Conservation (phyloP, 352 stramenopile genomes). For the Phytophthora vignae region DNA sequence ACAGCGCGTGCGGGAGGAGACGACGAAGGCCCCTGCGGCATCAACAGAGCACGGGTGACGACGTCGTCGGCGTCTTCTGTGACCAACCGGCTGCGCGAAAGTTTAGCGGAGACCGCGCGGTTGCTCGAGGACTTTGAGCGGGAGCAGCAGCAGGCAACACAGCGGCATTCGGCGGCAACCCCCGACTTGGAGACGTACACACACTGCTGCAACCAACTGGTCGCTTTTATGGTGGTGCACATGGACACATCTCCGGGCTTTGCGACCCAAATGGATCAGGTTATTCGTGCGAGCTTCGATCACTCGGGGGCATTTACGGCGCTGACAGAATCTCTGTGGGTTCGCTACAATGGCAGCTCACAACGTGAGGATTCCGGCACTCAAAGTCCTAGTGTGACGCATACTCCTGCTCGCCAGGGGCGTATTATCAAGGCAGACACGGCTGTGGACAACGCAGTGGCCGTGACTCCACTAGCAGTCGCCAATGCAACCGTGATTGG, state of each 20-base stretch:
- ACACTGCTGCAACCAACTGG: constrained; percentile 56
- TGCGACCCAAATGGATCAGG: constrained; percentile 63
- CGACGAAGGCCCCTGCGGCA: not conserved
- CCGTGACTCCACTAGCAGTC: constrained; percentile 19
- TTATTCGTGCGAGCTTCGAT: constrained; percentile 66
- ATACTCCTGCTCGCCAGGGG: constrained; percentile 8
- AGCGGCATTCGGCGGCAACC: not conserved
- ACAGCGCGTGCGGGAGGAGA: constrained; percentile 1
- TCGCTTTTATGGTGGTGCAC: constrained; percentile 56
- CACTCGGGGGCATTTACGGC: constrained; percentile 31
- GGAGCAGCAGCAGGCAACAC: constrained; percentile 6
- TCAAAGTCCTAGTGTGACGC: not conserved
- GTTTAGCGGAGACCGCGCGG: constrained; percentile 20
- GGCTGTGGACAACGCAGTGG: not conserved
- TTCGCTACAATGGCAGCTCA: constrained; percentile 10
- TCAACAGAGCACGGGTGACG: not conserved
- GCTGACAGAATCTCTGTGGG: constrained; percentile 15
- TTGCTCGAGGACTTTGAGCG: constrained; percentile 27
- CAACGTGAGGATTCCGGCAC: not conserved
- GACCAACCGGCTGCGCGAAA: constrained; percentile 13
- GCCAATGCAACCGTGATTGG: constrained; percentile 1
- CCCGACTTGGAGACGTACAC: constrained; percentile 48
- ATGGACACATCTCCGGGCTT: constrained; percentile 68
- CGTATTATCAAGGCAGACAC: constrained; percentile 5
- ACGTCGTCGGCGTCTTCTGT: constrained; percentile 7